Evolutionary conservation across 1,139 yeast genomes (phyloP).

Genomic region (Meyerozyma sp.): DNA sequence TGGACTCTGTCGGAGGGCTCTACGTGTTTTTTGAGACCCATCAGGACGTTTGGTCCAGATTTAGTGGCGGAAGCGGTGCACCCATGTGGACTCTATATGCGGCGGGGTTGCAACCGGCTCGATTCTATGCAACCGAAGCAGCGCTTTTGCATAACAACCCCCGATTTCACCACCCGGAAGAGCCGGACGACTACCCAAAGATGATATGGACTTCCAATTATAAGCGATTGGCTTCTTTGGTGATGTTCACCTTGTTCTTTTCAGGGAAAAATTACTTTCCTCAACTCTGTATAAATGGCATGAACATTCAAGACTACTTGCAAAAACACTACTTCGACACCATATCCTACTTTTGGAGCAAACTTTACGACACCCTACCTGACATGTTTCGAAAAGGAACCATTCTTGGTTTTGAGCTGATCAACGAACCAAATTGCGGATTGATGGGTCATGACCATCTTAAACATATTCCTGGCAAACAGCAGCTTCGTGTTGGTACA

Average conservation of each 20-base stretch:
- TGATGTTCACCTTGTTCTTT: slow-evolving; percentile 84
- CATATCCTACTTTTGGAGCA: slow-evolving; percentile 47
- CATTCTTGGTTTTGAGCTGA: slow-evolving; percentile 73
- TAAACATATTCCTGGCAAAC: slow-evolving; percentile 41
- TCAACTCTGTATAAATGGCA: slow-evolving; percentile 60
- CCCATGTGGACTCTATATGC: slow-evolving; percentile 95
- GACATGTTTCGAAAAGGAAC: slow-evolving; percentile 48
- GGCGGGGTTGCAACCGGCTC: slow-evolving; percentile 79
- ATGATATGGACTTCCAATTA: slow-evolving; percentile 96
- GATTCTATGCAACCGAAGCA: slow-evolving; percentile 66
- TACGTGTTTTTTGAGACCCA: slow-evolving; percentile 85
- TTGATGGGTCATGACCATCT: slow-evolving; percentile 51
- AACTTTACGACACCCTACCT: slow-evolving; percentile 45
- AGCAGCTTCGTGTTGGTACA: slow-evolving; percentile 58
- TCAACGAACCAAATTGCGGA: slow-evolving; percentile 83
- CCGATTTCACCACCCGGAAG: slow-evolving; percentile 21
- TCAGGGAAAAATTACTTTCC: slow-evolving; percentile 73
- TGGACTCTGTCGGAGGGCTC: slow-evolving; percentile 63
- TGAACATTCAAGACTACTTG: slow-evolving; percentile 72
- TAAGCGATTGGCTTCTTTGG: slow-evolving; percentile 64
- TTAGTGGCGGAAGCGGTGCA: slow-evolving; percentile 92
- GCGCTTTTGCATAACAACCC: slow-evolving; percentile 65
- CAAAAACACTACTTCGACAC: slow-evolving; percentile 61
- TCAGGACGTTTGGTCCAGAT: slow-evolving; percentile 93
- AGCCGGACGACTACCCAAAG: slow-evolving; percentile 54